Evolutionary conservation across 768 basidiomycete species (phyloP).

Genomic region (Podaxis carcinomalis): DNA sequence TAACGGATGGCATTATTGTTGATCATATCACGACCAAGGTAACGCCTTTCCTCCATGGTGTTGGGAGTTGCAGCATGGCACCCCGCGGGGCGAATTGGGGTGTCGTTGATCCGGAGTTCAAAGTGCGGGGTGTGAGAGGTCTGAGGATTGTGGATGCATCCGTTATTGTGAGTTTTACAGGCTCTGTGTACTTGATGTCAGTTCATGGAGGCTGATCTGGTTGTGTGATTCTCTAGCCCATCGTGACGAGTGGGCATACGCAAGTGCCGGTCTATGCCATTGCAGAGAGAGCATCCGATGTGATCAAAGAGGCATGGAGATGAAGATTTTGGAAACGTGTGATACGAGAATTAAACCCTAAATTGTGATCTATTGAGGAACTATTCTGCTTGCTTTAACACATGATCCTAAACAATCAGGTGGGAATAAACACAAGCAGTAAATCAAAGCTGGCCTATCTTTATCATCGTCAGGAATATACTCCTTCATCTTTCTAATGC

Average conservation of each 20-base stretch:
- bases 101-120: constrained; percentile 13
- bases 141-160: constrained; percentile 13
- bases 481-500: no score
- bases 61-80: constrained; percentile 10
- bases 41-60: constrained; percentile 3
- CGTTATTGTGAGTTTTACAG: constrained; percentile 19
- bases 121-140: constrained; percentile 5
- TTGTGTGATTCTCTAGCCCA: background rate
- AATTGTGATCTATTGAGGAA: background rate
- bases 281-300: background rate
- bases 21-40: background rate
- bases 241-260: background rate
- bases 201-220: background rate
- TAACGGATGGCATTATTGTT: background rate
- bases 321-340: background rate
- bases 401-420: no score
- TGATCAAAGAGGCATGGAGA: background rate
- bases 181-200: background rate
- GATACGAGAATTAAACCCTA: background rate
- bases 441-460: no score
- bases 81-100: constrained; percentile 1
- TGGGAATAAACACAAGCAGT: no score
- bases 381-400: background rate
- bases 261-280: background rate
- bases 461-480: no score